Percentiles rank a stretch among this genome's conserved stretches.
phyloP scores from a whole-genome alignment of 345 rosid species.

The Hibiscus syriacus region DNA sequence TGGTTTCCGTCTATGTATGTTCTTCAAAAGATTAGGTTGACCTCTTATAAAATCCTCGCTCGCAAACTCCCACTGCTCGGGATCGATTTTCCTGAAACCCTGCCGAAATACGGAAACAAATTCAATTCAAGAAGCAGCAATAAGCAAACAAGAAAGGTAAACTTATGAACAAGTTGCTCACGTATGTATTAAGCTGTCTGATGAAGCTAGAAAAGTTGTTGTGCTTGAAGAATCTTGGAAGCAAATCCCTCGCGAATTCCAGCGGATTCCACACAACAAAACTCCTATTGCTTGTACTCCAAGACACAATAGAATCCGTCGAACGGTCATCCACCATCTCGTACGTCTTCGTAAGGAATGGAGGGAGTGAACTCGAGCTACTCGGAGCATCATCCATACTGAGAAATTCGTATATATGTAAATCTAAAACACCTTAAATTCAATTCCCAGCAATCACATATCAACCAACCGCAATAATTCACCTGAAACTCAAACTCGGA shows the following conservation, averaged over 20 bases:
- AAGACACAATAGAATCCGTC: constrained; percentile 63
- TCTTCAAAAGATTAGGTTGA: constrained; percentile 62
- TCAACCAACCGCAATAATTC: constrained; percentile 5
- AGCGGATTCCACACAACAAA: constrained; percentile 77
- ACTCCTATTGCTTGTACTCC: constrained; percentile 61
- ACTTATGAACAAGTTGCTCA: constrained; percentile 27
- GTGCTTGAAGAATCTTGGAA: constrained; percentile 87
- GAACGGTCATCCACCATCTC: constrained; percentile 89
- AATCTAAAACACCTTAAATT: constrained; percentile 12
- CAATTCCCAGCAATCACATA: not conserved
- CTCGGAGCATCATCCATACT: constrained; percentile 70
- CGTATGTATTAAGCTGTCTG: constrained; percentile 95
- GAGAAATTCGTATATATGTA: not conserved
- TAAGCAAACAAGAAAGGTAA: not conserved
- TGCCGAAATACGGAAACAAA: constrained; percentile 19
- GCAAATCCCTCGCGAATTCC: constrained; percentile 61
- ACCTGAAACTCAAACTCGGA: not conserved
- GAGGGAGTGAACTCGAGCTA: constrained; percentile 67
- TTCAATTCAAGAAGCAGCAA: constrained; percentile 6
- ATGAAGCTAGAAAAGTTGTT: constrained; percentile 91
- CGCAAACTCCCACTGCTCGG: constrained; percentile 90
- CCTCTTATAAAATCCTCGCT: constrained; percentile 82
- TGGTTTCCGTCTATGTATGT: constrained; percentile 86
- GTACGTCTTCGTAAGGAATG: constrained; percentile 72
- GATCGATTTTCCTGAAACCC: constrained; percentile 83